Evolutionary conservation across 257 asterid species (phyloP).

Genomic region (Solanum paucissectum): DNA sequence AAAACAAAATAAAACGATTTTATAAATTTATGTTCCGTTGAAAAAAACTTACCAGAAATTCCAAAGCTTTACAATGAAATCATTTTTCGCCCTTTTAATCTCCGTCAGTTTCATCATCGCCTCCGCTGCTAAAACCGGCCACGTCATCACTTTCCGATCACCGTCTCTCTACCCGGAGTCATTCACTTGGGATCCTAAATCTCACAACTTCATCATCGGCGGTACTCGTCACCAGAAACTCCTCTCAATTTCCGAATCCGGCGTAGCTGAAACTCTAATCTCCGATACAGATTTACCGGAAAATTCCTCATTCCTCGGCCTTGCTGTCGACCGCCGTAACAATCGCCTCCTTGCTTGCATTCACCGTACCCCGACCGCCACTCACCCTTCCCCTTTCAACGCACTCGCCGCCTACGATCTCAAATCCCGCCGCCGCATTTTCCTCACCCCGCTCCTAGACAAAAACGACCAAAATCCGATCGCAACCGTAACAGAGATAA

Average conservation of each 20-base stretch:
- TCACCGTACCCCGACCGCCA: slow-evolving; percentile 18
- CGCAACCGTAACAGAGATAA: slow-evolving; percentile 10
- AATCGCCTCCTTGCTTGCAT: slow-evolving; percentile 65
- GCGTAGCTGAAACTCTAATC: slow-evolving; percentile 43
- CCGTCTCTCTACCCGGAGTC: slow-evolving; percentile 58
- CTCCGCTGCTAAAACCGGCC: slow-evolving; percentile 24
- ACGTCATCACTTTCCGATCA: slow-evolving; percentile 60
- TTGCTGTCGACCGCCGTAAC: slow-evolving; percentile 52
- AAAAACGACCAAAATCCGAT: not conserved
- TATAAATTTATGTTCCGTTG: not conserved
- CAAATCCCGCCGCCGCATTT: slow-evolving; percentile 32
- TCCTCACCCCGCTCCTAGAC: slow-evolving; percentile 35
- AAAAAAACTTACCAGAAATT: not conserved
- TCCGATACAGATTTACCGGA: slow-evolving; percentile 36
- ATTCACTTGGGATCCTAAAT: slow-evolving; percentile 56
- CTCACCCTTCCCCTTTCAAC: slow-evolving; percentile 29
- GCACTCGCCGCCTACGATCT: slow-evolving; percentile 56
- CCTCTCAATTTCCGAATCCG: slow-evolving; percentile 65
- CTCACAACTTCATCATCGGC: slow-evolving; percentile 66
- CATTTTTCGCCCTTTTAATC: not conserved
- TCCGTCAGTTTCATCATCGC: not conserved
- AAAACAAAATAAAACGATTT: not conserved
- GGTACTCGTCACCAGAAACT: slow-evolving; percentile 47
- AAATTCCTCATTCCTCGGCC: slow-evolving; percentile 40
- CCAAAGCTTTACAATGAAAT: not conserved